Conservation (phyloP, 306 rosid species). For the Nissolia schottii region DNA sequence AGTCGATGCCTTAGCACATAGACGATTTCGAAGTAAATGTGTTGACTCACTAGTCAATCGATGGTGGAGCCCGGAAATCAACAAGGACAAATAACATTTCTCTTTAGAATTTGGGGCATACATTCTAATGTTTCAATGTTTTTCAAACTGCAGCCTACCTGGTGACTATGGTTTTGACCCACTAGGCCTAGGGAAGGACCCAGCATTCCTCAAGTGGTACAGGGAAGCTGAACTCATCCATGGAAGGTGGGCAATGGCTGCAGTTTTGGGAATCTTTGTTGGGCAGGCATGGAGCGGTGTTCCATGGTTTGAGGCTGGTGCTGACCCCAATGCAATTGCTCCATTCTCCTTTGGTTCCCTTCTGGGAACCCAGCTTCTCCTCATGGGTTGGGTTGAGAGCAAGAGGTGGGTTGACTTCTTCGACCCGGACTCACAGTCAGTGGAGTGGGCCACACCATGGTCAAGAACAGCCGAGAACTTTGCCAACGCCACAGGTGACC, state of each 20-base stretch:
- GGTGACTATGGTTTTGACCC: slow-evolving; percentile 99
- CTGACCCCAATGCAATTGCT: slow-evolving; percentile 80
- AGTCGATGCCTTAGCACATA: no score
- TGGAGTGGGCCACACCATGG: slow-evolving; percentile 99
- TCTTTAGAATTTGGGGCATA: no score
- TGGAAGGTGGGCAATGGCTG: slow-evolving; percentile 98
- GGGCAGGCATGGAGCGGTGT: slow-evolving; percentile 99
- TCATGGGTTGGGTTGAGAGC: slow-evolving; percentile 99
- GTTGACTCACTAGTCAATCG: no score
- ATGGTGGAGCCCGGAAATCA: no score
- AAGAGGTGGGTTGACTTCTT: slow-evolving; percentile 98
- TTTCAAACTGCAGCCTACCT: slow-evolving; percentile 67
- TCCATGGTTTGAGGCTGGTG: slow-evolving; percentile 98
- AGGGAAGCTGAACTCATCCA: slow-evolving; percentile 99
- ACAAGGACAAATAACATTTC: no score
- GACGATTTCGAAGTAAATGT: no score
- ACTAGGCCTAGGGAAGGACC: slow-evolving; percentile 89
- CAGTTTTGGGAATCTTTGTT: slow-evolving; percentile 86
- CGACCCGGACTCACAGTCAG: slow-evolving; percentile 93
- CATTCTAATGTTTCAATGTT: neutral
- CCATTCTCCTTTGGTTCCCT: slow-evolving; percentile 96
- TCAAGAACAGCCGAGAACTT: slow-evolving; percentile 88
- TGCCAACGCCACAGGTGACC: slow-evolving; percentile 78
- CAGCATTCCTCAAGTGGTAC: slow-evolving; percentile 93
- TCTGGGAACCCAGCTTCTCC: slow-evolving; percentile 81